Evolutionary conservation across 139 green algal species (phyloP).

Genomic region (Microglena sp.): DNA sequence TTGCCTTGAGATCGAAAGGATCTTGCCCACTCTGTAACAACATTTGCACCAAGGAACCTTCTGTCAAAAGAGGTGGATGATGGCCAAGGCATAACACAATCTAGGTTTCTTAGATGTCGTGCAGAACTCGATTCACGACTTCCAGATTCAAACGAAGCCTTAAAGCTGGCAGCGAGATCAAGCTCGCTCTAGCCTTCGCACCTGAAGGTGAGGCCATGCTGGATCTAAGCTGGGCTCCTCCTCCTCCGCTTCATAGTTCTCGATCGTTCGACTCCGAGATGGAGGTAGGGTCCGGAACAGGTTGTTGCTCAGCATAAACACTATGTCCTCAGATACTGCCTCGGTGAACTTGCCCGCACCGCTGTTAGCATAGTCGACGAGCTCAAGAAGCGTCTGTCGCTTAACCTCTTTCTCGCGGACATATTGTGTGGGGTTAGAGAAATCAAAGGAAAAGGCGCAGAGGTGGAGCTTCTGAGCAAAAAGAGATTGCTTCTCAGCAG

Average conservation of each 20-base stretch:
- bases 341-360: constrained; percentile 93
- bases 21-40: too few species aligned
- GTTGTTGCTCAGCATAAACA: constrained; percentile 90
- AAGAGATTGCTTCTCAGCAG: constrained; percentile 73
- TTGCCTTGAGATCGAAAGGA: too few species aligned
- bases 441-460: constrained; percentile 93
- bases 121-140: too few species aligned
- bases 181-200: constrained; percentile 9
- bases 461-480: constrained; percentile 95
- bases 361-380: constrained; percentile 96
- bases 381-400: constrained; percentile 90
- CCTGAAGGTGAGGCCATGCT: constrained; percentile 94
- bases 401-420: constrained; percentile 98
- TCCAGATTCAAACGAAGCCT: too few species aligned
- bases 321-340: constrained; percentile 78
- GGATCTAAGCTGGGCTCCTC: constrained; percentile 93
- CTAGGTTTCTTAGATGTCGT: too few species aligned
- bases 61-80: too few species aligned
- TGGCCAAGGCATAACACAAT: too few species aligned
- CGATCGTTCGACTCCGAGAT: constrained; percentile 46
- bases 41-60: too few species aligned
- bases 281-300: constrained; percentile 62
- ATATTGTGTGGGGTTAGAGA: constrained; percentile 68
- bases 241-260: constrained; percentile 85
- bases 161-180: too few species aligned